A percentile compares a stretch with the other conserved stretches of the same genome.
Evolutionary conservation across 805 yeast species (phyloP).

Genomic region (Clavispora asparagi): DNA sequence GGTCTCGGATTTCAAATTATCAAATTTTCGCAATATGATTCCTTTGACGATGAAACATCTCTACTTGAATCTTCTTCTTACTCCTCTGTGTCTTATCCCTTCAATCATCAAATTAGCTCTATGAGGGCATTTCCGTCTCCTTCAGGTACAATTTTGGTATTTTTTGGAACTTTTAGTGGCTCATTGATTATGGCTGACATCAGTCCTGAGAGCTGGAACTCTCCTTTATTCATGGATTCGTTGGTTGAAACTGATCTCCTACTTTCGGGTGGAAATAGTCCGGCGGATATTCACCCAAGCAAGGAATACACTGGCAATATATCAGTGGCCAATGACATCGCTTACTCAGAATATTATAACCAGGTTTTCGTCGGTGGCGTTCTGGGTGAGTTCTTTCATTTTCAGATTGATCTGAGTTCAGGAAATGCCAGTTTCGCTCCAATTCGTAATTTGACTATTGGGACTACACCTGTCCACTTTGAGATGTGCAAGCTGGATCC

Average conservation of each 20-base stretch:
- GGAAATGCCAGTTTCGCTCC: constrained; percentile 3
- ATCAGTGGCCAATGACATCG: constrained; percentile 6
- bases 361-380: constrained; percentile 26
- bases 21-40: not conserved
- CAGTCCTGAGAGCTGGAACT: not conserved
- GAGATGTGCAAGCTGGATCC: constrained; percentile 11
- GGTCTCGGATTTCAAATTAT: not conserved
- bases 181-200: not conserved
- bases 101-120: not conserved
- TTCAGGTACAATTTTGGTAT: not conserved
- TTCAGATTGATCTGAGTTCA: constrained; percentile 5
- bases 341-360: not conserved
- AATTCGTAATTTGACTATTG: constrained; percentile 18
- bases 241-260: not conserved
- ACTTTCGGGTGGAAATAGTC: not conserved
- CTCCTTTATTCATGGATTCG: not conserved
- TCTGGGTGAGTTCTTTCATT: constrained; percentile 24
- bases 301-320: too few relatives aligned
- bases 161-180: not conserved
- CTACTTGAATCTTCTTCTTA: not conserved
- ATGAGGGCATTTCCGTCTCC: not conserved
- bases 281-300: too few relatives aligned
- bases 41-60: not conserved
- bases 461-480: constrained; percentile 24
- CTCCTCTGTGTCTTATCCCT: not conserved